These are phyloP conservation scores for Pyracantha coccinea DNA, from an alignment of 331 rosid species.

Conservation along the genomic window DNA sequence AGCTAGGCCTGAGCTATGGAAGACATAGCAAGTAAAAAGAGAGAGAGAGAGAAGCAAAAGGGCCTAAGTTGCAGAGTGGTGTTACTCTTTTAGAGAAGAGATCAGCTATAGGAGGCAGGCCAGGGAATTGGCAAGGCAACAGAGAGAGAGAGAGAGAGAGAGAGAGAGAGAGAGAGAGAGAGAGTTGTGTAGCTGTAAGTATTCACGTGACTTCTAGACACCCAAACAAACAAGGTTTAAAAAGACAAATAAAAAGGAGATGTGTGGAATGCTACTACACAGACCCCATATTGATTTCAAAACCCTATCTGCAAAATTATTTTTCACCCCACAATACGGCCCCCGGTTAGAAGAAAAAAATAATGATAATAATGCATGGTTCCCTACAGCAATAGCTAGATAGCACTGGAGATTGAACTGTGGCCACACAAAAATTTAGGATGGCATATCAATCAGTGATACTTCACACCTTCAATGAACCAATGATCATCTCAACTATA, in stretches of 20 bases:
- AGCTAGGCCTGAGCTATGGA: background rate
- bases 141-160: no score
- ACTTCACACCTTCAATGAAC: background rate
- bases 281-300: constrained; percentile 45
- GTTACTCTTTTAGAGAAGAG: constrained; percentile 15
- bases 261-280: constrained; percentile 57
- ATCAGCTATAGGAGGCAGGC: background rate
- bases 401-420: background rate
- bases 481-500: background rate
- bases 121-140: background rate
- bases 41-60: constrained; percentile 16
- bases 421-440: constrained; percentile 53
- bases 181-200: background rate
- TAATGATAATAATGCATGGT: background rate
- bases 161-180: background rate
- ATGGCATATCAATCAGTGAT: constrained; percentile 10
- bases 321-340: constrained; percentile 13
- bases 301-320: constrained; percentile 50
- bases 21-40: background rate
- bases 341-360: constrained; percentile 2
- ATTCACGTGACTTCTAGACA: constrained; percentile 60
- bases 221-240: constrained; percentile 30
- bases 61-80: constrained; percentile 22
- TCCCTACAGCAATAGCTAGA: background rate
- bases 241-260: constrained; percentile 45